Conservation (phyloP, 176 grass and related monocot genomes). For the Chrysopogon serrulatus region DNA sequence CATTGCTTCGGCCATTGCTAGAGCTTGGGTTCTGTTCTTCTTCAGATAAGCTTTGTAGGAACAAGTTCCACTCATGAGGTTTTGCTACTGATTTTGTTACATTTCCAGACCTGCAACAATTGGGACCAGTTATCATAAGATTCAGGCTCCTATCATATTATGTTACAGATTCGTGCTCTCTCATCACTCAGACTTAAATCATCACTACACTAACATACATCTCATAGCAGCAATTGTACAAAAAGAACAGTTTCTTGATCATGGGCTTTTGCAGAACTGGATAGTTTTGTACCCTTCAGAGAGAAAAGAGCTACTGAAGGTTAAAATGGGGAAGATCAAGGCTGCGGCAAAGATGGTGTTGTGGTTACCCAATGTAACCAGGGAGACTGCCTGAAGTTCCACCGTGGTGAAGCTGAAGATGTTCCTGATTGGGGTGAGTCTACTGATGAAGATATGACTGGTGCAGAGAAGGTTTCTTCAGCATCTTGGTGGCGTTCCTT, state of each 20-base stretch:
- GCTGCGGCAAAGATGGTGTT: too few relatives aligned
- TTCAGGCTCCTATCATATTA: neutral
- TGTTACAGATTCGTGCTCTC: neutral
- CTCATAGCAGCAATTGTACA: neutral
- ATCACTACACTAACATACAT: neutral
- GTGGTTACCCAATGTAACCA: too few relatives aligned
- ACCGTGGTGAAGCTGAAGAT: too few relatives aligned
- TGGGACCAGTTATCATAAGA: slow-evolving; percentile 5
- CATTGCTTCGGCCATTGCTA: slow-evolving; percentile 12
- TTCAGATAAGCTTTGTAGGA: slow-evolving; percentile 87
- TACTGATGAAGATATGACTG: too few relatives aligned
- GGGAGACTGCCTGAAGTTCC: too few relatives aligned
- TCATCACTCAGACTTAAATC: neutral
- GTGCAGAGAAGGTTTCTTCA: too few relatives aligned
- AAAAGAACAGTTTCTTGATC: neutral
- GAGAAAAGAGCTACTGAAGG: too few relatives aligned
- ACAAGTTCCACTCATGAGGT: slow-evolving; percentile 65
- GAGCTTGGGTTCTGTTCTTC: slow-evolving; percentile 43
- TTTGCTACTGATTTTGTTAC: slow-evolving; percentile 60
- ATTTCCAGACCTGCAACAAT: slow-evolving; percentile 65
- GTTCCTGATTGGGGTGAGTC: too few relatives aligned
- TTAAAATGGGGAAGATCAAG: too few relatives aligned
- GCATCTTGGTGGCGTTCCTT: too few relatives aligned
- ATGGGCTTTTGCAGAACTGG: too few relatives aligned
- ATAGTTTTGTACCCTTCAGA: too few relatives aligned